A percentile compares a stretch with the other conserved stretches of the same genome.
These are phyloP conservation scores for Candida parachauliodes DNA, from an alignment of 805 yeast species.

Conservation along the genomic window DNA sequence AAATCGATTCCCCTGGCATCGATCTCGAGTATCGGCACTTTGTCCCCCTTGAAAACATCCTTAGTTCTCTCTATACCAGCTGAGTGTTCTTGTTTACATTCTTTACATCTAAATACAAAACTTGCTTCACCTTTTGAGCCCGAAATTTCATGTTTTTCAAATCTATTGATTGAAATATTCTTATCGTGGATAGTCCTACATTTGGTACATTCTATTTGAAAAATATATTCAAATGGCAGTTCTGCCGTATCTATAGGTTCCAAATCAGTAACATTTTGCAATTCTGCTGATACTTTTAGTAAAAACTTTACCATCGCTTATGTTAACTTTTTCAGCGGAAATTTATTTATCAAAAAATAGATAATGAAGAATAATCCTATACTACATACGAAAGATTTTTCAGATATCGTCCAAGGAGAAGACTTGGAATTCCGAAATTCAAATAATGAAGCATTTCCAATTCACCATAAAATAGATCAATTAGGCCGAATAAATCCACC, in stretches of 20 bases:
- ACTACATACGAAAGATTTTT: slow-evolving; percentile 17
- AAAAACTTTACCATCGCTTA: slow-evolving; percentile 35
- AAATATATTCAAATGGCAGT: slow-evolving; percentile 70
- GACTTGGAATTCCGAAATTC: slow-evolving; percentile 31
- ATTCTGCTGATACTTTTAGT: slow-evolving; percentile 41
- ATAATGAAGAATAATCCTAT: slow-evolving; percentile 2
- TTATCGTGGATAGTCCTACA: slow-evolving; percentile 80
- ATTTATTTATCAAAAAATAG: too few species aligned
- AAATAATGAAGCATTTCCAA: slow-evolving; percentile 10
- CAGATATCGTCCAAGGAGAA: slow-evolving; percentile 37
- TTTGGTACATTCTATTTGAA: slow-evolving; percentile 67
- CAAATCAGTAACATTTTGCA: slow-evolving; percentile 53
- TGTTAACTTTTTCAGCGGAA: slow-evolving; percentile 2
- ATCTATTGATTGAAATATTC: slow-evolving; percentile 61
- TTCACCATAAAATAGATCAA: slow-evolving; percentile 17
- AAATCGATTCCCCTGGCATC: slow-evolving; percentile 87
- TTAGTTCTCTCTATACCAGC: slow-evolving; percentile 31
- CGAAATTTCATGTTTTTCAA: slow-evolving; percentile 59
- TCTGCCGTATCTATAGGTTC: slow-evolving; percentile 57
- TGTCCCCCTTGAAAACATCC: slow-evolving; percentile 35
- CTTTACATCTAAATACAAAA: slow-evolving; percentile 71
- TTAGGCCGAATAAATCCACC: slow-evolving; percentile 20
- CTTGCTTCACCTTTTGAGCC: slow-evolving; percentile 83
- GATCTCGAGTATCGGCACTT: slow-evolving; percentile 54
- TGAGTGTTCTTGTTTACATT: slow-evolving; percentile 48